Evolutionary conservation across 2,329 filamentous ascomycete species (phyloP).

Genomic region (Ophiostoma triangulosporum): DNA sequence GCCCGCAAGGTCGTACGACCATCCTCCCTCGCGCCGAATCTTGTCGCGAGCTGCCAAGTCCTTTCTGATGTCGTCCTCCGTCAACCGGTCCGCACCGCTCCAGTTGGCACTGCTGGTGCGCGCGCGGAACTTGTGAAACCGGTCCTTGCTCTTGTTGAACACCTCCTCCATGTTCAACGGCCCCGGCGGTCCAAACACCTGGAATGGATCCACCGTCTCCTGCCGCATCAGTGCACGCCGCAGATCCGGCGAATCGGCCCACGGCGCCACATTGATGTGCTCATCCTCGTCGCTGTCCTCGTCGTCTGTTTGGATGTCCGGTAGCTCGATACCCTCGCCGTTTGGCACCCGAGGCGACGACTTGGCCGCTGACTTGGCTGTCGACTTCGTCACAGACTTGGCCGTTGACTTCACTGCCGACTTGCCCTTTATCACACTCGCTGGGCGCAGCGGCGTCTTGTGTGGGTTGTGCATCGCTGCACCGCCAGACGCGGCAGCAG

Average conservation of each 20-base stretch:
- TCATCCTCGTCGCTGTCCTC: conserved; percentile 50
- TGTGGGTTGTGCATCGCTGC: conserved; percentile 21
- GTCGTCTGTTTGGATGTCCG: conserved; percentile 90
- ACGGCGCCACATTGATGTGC: conserved; percentile 48
- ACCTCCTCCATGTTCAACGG: conserved; percentile 94
- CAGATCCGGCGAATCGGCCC: conserved; percentile 81
- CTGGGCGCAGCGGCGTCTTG: conserved; percentile 56
- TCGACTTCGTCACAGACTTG: conserved; percentile 47
- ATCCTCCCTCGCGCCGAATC: conserved; percentile 70
- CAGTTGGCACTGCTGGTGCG: conserved; percentile 93
- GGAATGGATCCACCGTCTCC: conserved; percentile 70
- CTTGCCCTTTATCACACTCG: conserved; percentile 19
- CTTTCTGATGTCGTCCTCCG: conserved; percentile 71
- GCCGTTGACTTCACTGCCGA: conserved; percentile 25
- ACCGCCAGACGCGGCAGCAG: conserved; percentile 1
- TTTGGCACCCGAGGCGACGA: conserved; percentile 79
- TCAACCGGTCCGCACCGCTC: conserved; percentile 68
- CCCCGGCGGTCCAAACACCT: conserved; percentile 77
- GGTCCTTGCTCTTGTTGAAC: conserved; percentile 77
- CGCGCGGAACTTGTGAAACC: conserved; percentile 75
- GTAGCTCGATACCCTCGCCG: conserved; percentile 80
- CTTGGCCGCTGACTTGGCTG: conserved; percentile 42
- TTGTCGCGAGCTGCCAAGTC: conserved; percentile 70
- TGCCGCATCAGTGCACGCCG: conserved; percentile 63
- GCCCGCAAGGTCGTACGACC: conserved; percentile 55